Base-by-base conservation (phyloP, 2,329 filamentous ascomycete genomes). In the Fusarium virguliforme region DNA sequence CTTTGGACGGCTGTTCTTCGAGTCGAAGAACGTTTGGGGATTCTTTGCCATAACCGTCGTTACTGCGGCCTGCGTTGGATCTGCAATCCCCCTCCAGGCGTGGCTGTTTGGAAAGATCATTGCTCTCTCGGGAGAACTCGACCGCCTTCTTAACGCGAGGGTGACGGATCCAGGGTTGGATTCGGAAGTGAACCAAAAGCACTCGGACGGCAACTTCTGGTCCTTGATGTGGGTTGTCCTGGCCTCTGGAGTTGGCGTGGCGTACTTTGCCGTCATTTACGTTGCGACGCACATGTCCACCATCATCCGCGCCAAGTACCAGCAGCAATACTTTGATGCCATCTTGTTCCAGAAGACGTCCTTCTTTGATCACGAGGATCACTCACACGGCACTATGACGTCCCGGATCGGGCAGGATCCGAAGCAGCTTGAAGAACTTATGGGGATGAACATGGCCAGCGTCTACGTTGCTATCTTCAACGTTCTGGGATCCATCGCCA, bases 171-270 rank as follows among this genome's bases (percentile, higher is more conserved):
- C 43, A 26, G 8, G 28, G 10, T 26, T 48, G 8, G 15, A 83
- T n/a, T 76, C 79, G 9, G 53, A 70, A 6, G 60, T 58, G 0
- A 71, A 80, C 4, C 79, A 79, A 60, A 79, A 83, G 51, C 73
- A 78, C 43, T 78, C 81, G 2, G 80, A 84, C 41, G 85, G 84
- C 34, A 83, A 87, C 56, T 91, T 91, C 76, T 92, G 88, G 88
- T 85, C 89, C 0, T 83, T 90, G 65, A 92, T 92, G 88, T 92
- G 90, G 82, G 83, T 88, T 22, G 78, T 89, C 0, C 80, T 91
- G 30, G 90, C 89, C 2, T 81, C 86, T 5, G 85, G 80, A 9
- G 79, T 85, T 9, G 87, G 87, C 2, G 2, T 86, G 0, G 80
- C 84, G 15, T 91, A 91, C 76, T 88, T 88, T 59, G 65, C 65